Conservation (phyloP, 495 filamentous ascomycete species). For the Acidomyces sp. region DNA sequence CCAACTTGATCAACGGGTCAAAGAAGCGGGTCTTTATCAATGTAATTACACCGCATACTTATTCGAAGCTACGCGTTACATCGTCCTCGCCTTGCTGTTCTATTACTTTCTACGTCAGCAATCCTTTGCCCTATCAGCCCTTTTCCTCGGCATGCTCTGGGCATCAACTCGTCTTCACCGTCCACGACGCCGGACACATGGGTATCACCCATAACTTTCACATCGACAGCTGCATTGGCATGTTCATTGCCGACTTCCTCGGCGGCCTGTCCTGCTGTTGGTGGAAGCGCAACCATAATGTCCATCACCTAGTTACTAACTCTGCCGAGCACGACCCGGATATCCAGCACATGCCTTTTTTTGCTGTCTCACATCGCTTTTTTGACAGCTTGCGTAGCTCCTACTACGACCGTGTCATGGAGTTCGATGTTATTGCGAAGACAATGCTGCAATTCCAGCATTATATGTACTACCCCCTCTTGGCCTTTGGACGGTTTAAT, state of each 20-base stretch:
- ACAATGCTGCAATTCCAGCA: conserved; percentile 62
- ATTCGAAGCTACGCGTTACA: conserved; percentile 64
- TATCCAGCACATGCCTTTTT: conserved; percentile 92
- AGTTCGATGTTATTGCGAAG: conserved; percentile 64
- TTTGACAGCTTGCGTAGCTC: conserved; percentile 63
- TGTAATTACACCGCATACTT: conserved; percentile 79
- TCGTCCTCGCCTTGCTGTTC: conserved; percentile 49
- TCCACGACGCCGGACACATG: conserved; percentile 96
- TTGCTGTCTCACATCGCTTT: conserved; percentile 82
- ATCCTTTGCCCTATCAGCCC: conserved; percentile 63
- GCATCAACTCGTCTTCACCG: conserved; percentile 91
- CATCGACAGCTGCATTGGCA: conserved; percentile 70
- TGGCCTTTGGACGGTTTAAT: conserved; percentile 83
- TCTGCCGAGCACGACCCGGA: conserved; percentile 94
- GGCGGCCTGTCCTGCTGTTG: conserved; percentile 86
- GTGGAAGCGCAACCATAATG: conserved; percentile 98
- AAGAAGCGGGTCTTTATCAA: conserved; percentile 62
- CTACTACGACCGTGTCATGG: conserved; percentile 81
- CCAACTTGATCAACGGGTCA: conserved; percentile 53
- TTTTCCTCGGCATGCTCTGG: conserved; percentile 79
- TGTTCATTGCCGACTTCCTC: conserved; percentile 79
- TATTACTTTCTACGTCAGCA: conserved; percentile 52
- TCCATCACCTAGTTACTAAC: conserved; percentile 96
- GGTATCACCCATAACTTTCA: conserved; percentile 87
- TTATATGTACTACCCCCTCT: conserved; percentile 75